Evolutionary conservation across 108 stramenopile genomes (phyloP).

Genomic region (Fistulifera pelliculosa): DNA sequence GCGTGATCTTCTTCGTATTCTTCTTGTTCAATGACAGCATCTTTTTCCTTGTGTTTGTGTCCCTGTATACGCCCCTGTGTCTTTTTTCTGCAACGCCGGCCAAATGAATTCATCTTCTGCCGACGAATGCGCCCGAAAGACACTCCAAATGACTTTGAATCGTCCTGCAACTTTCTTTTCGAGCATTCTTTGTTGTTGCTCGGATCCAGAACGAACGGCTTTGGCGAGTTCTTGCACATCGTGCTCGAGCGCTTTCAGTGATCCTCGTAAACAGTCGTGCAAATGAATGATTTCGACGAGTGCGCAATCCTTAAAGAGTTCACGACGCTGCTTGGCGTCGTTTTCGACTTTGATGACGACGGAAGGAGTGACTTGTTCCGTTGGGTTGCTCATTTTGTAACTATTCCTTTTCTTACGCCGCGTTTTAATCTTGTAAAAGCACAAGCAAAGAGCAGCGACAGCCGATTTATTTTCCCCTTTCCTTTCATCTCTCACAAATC

Average conservation of each 20-base stretch:
- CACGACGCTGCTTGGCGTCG: slow-evolving; percentile 12
- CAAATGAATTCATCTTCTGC: slow-evolving; percentile 96
- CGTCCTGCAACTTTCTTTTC: slow-evolving; percentile 66
- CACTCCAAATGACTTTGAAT: slow-evolving; percentile 89
- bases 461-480: too few species aligned
- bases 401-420: too few species aligned
- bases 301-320: slow-evolving; percentile 75
- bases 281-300: slow-evolving; percentile 83
- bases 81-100: slow-evolving; percentile 81
- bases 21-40: slow-evolving; percentile 62
- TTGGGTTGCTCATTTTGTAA: too few species aligned
- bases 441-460: too few species aligned
- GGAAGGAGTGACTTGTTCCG: too few species aligned
- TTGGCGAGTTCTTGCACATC: slow-evolving; percentile 52
- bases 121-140: slow-evolving; percentile 90
- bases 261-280: slow-evolving; percentile 83
- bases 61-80: slow-evolving; percentile 36
- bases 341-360: too few species aligned
- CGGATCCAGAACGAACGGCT: neutral
- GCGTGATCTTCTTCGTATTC: slow-evolving; percentile 92
- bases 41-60: slow-evolving; percentile 15
- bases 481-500: too few species aligned
- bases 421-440: too few species aligned
- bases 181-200: slow-evolving; percentile 25
- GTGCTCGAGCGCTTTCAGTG: slow-evolving; percentile 46